These are phyloP conservation scores for Styphnolobium japonicum DNA, from an alignment of 306 rosid genomes.

Conservation along the genomic window DNA sequence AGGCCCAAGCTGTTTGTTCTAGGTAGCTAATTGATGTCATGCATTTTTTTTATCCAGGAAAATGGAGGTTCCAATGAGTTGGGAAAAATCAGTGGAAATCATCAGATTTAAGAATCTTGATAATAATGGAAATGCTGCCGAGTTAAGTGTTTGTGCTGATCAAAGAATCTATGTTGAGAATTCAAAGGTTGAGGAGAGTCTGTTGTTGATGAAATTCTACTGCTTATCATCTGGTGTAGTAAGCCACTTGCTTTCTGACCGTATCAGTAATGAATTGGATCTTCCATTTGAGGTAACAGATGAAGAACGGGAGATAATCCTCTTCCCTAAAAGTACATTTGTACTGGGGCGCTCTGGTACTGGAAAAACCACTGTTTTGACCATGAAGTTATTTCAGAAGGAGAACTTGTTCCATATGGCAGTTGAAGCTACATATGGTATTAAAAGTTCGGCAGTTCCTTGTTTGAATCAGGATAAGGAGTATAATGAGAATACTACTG, in stretches of 20 bases:
- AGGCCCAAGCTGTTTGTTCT: neutral
- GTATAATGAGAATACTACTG: slow-evolving; percentile 8
- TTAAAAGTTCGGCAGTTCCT: neutral
- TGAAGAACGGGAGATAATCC: slow-evolving; percentile 60
- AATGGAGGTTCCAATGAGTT: slow-evolving; percentile 55
- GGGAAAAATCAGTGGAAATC: slow-evolving; percentile 45
- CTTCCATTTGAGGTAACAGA: slow-evolving; percentile 79
- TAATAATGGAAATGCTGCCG: slow-evolving; percentile 23
- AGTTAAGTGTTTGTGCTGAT: slow-evolving; percentile 33
- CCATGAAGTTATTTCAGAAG: slow-evolving; percentile 67
- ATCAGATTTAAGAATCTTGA: slow-evolving; percentile 36
- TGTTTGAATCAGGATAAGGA: slow-evolving; percentile 16
- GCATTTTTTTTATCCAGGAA: slow-evolving; percentile 28
- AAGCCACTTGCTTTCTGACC: slow-evolving; percentile 57
- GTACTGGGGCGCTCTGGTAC: slow-evolving; percentile 87
- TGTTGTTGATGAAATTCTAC: slow-evolving; percentile 79
- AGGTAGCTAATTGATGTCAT: neutral
- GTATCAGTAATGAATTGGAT: slow-evolving; percentile 54
- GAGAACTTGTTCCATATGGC: slow-evolving; percentile 48
- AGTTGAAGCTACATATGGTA: slow-evolving; percentile 27
- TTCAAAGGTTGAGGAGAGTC: slow-evolving; percentile 75
- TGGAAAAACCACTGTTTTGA: slow-evolving; percentile 83
- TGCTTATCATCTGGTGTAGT: slow-evolving; percentile 51
- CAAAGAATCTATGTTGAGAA: slow-evolving; percentile 70
- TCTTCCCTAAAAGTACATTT: slow-evolving; percentile 56